These are phyloP conservation scores for Hyphopichia buzzinii DNA, from an alignment of 1,139 yeast genomes.

Conservation along the genomic window DNA sequence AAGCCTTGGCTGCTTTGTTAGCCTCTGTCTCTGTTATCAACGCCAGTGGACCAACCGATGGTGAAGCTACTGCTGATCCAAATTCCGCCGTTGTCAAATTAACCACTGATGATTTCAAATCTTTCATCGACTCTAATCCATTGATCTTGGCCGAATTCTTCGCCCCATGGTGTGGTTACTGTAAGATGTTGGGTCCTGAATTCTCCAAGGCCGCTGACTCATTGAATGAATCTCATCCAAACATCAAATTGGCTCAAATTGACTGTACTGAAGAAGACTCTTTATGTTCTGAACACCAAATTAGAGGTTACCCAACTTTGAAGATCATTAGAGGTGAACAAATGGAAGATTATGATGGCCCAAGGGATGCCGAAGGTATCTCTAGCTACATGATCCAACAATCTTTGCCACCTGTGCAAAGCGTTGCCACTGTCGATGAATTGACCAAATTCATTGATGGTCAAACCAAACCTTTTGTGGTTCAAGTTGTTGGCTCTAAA, in stretches of 20 bases:
- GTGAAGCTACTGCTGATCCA: conserved; percentile 71
- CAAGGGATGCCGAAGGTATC: conserved; percentile 78
- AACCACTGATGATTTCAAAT: conserved; percentile 56
- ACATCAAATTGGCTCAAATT: conserved; percentile 81
- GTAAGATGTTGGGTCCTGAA: conserved; percentile 92
- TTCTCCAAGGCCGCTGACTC: conserved; percentile 80
- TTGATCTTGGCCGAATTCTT: conserved; percentile 91
- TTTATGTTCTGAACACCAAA: conserved; percentile 70
- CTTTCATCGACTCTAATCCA: conserved; percentile 68
- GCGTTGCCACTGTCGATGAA: conserved; percentile 45
- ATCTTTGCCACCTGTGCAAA: conserved; percentile 74
- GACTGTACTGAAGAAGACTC: conserved; percentile 89
- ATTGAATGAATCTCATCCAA: conserved; percentile 55
- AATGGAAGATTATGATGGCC: conserved; percentile 69
- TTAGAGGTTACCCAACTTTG: conserved; percentile 91
- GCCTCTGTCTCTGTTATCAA: conserved; percentile 32
- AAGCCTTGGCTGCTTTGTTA: conserved; percentile 37
- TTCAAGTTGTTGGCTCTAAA: conserved; percentile 44
- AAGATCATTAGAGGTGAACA: conserved; percentile 73
- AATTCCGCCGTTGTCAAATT: conserved; percentile 88
- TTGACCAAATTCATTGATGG: conserved; percentile 49
- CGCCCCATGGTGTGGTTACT: conserved; percentile 99
- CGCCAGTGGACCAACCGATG: conserved; percentile 45
- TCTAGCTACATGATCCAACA: conserved; percentile 78
- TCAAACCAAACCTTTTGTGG: conserved; percentile 52